These are phyloP conservation scores for Ambrosiella xylebori DNA, from an alignment of 2,329 filamentous ascomycete species.

Conservation along the genomic window DNA sequence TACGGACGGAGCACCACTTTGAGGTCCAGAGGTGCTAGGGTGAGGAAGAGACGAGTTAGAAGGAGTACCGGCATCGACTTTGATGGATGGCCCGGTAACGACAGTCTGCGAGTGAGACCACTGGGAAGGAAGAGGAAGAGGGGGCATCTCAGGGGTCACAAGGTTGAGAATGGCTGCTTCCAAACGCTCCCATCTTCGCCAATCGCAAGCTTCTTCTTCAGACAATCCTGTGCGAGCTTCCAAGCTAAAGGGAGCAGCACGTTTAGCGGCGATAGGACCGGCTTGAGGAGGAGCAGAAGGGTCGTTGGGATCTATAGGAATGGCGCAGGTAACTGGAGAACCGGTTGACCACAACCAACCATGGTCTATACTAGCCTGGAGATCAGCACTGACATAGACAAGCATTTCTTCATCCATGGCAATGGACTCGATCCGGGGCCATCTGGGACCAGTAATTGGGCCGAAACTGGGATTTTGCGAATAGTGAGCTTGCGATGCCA, in stretches of 20 bases:
- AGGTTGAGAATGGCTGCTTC: constrained; percentile 26
- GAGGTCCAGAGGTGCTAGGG: not conserved
- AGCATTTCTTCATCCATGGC: constrained; percentile 69
- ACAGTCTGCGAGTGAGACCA: constrained; percentile 12
- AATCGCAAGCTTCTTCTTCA: constrained; percentile 44
- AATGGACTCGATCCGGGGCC: constrained; percentile 21
- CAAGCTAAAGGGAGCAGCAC: constrained; percentile 25
- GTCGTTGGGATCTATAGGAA: constrained; percentile 15
- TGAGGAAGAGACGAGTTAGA: not conserved
- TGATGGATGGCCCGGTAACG: not conserved
- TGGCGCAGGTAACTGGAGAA: constrained; percentile 11
- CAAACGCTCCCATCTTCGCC: constrained; percentile 66
- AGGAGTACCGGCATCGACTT: not conserved
- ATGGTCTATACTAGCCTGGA: constrained; percentile 46
- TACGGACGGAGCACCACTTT: not conserved
- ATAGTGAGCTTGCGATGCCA: constrained; percentile 16
- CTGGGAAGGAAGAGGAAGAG: constrained; percentile 6
- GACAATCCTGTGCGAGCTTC: constrained; percentile 35
- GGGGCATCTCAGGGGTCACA: constrained; percentile 2
- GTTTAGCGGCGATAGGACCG: constrained; percentile 17
- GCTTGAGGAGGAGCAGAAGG: constrained; percentile 13
- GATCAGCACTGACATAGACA: constrained; percentile 69
- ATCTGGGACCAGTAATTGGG: not conserved
- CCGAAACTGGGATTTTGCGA: not conserved
- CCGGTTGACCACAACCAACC: constrained; percentile 58